Conservation (phyloP, 768 basidiomycete genomes). For the Leccinum boreale region DNA sequence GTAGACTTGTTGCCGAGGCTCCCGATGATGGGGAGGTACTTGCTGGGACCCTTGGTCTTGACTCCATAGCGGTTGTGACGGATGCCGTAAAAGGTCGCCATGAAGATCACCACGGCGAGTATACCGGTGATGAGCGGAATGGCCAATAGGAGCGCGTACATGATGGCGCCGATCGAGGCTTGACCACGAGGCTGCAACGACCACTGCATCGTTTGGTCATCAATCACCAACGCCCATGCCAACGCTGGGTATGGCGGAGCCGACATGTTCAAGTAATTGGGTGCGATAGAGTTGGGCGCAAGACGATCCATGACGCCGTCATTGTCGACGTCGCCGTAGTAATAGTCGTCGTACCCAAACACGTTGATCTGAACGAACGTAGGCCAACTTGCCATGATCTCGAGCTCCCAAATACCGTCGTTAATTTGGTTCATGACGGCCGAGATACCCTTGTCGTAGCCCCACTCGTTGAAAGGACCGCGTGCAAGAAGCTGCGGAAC, state of each 20-base stretch:
- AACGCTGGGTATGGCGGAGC: constrained; percentile 86
- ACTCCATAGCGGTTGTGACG: constrained; percentile 91
- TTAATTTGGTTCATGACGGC: constrained; percentile 62
- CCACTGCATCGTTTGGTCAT: constrained; percentile 79
- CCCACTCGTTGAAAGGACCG: constrained; percentile 90
- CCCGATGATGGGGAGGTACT: constrained; percentile 88
- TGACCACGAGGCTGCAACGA: constrained; percentile 78
- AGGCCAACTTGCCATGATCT: constrained; percentile 90
- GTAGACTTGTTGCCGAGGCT: constrained; percentile 61
- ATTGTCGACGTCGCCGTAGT: constrained; percentile 85
- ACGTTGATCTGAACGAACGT: constrained; percentile 88
- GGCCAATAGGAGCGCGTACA: constrained; percentile 77
- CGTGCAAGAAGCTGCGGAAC: constrained; percentile 86
- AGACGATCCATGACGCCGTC: constrained; percentile 89
- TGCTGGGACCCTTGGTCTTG: constrained; percentile 63
- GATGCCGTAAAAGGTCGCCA: constrained; percentile 96
- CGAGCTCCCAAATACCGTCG: constrained; percentile 76
- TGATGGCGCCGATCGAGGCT: constrained; percentile 76
- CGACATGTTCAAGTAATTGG: constrained; percentile 90
- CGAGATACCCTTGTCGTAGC: constrained; percentile 79
- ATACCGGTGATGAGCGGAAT: constrained; percentile 86
- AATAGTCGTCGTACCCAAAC: constrained; percentile 88
- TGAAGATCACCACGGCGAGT: constrained; percentile 81
- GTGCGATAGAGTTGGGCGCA: constrained; percentile 80
- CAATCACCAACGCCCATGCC: constrained; percentile 79